phyloP scores from a whole-genome alignment of 202 grass and related monocot genomes.

The Cymbopogon flexuosus region DNA sequence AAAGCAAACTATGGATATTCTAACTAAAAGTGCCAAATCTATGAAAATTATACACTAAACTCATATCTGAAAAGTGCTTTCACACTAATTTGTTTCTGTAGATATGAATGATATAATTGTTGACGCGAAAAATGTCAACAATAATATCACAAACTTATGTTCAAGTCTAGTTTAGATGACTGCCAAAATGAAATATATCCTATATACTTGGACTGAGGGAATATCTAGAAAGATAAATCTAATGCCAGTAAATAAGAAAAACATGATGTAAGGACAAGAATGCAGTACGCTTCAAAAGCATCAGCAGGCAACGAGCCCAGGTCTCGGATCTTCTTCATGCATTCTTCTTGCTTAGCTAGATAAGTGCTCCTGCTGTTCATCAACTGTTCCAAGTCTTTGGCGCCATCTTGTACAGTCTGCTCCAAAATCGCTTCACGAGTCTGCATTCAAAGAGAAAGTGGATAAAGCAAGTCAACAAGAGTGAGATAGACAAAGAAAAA shows the following conservation, averaged over 20 bases:
- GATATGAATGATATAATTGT: neutral
- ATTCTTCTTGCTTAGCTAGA: constrained; percentile 83
- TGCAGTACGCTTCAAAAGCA: constrained; percentile 73
- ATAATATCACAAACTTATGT: neutral
- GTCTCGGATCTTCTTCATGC: constrained; percentile 84
- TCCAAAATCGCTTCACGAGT: constrained; percentile 67
- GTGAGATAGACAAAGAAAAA: neutral
- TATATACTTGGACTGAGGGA: neutral
- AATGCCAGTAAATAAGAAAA: neutral
- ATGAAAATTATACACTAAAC: neutral
- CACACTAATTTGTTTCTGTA: neutral
- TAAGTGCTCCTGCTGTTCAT: constrained; percentile 61
- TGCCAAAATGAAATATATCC: constrained; percentile 15
- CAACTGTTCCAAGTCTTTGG: constrained; percentile 81
- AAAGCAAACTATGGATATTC: neutral
- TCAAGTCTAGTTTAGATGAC: neutral
- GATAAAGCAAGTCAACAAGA: constrained; percentile 15
- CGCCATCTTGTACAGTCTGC: constrained; percentile 58
- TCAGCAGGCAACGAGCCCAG: constrained; percentile 82
- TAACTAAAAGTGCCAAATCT: neutral
- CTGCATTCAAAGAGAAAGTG: constrained; percentile 36
- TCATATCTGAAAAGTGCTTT: neutral
- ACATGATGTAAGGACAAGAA: neutral
- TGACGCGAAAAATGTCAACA: no score
- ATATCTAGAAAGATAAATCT: neutral